Evolutionary conservation across 1,284 basidiomycete species (phyloP), one percentile per base, ranked within the genome.

Genomic region (Austroboletus rostrupii): DNA sequence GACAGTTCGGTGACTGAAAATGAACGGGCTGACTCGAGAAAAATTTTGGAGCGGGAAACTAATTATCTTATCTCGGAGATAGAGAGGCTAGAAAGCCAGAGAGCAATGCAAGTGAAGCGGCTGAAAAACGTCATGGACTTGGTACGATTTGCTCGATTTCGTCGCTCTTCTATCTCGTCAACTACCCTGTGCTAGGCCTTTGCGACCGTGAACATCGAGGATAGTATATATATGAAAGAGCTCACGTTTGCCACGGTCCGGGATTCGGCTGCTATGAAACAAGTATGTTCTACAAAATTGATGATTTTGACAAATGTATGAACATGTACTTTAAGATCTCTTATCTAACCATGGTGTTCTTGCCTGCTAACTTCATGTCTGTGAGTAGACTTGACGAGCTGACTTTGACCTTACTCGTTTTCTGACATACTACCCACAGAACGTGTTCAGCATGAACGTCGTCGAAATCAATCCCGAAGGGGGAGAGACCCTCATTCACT

Each of bases 311-410:
- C 2, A 19, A 5, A 28, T 5, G 5, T 14, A 14, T 20, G 2
- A 56, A 9, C 19, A 17, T 39, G 14, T 9, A 13, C 31, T 5
- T 26, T 7, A 26, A 70, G 62, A 68, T 74, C 19, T 69, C 77
- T 0, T 81, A 80, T 51, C 62, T 82, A 2, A 79, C 79, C 0
- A 81, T 80, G 76, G 57, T 78, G 21, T 82, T 81, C 60, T 65
- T 82, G 9, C 80, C 80, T 4, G 75, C 76, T 4, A 73, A 73
- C 12, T 76, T 82, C 50, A 64, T 74, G 40, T 73, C 79, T 1
- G 79, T 80, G 60, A 57, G 77, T 67, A 32, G 26, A 38, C 11
- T 17, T 35, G 11, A 26, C 23, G 23, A 32, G 33, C 8, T n/a
- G 2, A 7, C n/a, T n/a, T 45, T 5, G 23, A 9, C 31, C 17